These are phyloP conservation scores for Davidsoniella virescens DNA, from an alignment of 2,329 filamentous ascomycete genomes.

Conservation along the genomic window DNA sequence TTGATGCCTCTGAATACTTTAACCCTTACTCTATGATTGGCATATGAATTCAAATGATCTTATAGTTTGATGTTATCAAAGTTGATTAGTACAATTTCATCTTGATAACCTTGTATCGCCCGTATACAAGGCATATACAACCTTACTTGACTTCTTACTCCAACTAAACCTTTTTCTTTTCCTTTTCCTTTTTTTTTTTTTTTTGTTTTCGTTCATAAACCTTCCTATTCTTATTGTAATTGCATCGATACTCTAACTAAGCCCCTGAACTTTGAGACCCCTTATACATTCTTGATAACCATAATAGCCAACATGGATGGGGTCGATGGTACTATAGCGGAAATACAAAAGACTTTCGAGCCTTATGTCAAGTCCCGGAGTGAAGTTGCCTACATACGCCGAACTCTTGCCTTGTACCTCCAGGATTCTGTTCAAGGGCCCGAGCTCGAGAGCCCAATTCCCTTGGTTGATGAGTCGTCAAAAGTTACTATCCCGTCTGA, in stretches of 20 bases:
- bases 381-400: constrained; percentile 39
- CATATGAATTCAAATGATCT: no score
- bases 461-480: constrained; percentile 12
- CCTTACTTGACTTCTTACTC: no score
- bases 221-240: neutral
- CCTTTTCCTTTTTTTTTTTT: neutral
- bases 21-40: no score
- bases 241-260: neutral
- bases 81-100: no score
- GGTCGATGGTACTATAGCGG: neutral
- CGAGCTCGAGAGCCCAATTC: constrained; percentile 8
- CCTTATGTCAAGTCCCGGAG: constrained; percentile 41
- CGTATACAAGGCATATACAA: no score
- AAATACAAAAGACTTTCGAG: constrained; percentile 21
- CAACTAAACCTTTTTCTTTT: neutral
- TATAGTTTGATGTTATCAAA: neutral
- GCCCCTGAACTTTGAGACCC: neutral
- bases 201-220: neutral
- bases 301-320: constrained; percentile 6
- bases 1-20: neutral
- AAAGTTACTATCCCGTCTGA: constrained; percentile 18
- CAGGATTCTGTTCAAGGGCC: constrained; percentile 15
- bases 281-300: neutral
- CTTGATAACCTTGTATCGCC: no score
- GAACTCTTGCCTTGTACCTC: constrained; percentile 37